phyloP scores from a whole-genome alignment of 192 early-diverging fungal species.

The Backusella psychrophila region DNA sequence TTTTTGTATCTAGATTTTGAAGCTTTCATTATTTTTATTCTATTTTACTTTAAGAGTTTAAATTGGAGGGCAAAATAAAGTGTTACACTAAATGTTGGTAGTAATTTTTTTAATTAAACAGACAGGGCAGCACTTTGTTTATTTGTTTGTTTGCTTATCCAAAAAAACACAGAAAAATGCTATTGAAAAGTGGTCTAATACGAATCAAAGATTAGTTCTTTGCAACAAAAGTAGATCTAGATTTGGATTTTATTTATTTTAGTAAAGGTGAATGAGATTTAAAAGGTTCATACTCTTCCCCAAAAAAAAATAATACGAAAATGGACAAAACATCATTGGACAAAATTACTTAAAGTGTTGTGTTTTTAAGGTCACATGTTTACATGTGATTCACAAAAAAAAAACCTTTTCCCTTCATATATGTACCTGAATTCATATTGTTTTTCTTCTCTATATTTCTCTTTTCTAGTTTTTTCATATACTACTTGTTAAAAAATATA shows the following conservation, averaged over 20 bases:
- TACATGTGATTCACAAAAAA: neutral
- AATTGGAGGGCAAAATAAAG: neutral
- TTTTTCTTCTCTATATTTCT: neutral
- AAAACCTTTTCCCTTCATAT: neutral
- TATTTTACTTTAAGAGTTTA: neutral
- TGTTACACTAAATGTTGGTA: neutral
- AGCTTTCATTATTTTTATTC: neutral
- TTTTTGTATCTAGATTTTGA: neutral
- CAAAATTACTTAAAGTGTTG: neutral
- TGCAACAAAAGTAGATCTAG: neutral
- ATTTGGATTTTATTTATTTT: neutral
- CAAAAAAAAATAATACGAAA: neutral
- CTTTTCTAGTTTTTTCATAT: neutral
- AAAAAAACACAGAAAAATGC: neutral
- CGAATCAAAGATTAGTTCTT: neutral
- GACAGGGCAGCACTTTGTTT: neutral
- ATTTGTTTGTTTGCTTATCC: neutral
- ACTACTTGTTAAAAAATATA: neutral
- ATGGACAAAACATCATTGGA: neutral
- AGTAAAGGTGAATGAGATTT: neutral
- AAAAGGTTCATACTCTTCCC: neutral
- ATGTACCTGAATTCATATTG: neutral
- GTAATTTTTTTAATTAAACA: neutral
- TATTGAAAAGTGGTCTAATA: neutral
- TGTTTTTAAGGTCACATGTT: slow-evolving; percentile 1